Conservation (phyloP, 306 rosid species). For the Delonix regia region DNA sequence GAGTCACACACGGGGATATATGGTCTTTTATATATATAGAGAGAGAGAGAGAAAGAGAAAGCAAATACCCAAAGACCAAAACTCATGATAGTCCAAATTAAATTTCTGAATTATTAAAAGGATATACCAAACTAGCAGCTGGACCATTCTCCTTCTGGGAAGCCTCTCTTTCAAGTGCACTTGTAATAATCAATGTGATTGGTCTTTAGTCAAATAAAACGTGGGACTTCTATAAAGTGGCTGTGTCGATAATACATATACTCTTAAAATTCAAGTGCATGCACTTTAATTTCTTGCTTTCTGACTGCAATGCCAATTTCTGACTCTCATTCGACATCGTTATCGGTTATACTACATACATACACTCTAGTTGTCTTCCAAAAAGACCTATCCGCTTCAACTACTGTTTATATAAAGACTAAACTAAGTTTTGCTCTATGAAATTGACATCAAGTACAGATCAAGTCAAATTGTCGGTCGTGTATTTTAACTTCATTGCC, state of each 20-base stretch:
- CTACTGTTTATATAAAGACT: not conserved
- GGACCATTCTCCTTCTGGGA: not conserved
- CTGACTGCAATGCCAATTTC: not conserved
- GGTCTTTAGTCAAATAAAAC: conserved; percentile 6
- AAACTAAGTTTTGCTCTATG: not conserved
- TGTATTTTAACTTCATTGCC: not conserved
- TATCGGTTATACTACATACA: not conserved
- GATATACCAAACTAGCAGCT: not conserved
- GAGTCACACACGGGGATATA: not conserved
- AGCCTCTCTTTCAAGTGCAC: not conserved
- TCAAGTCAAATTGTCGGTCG: not conserved
- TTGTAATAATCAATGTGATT: too few relatives aligned
- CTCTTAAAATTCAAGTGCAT: not conserved
- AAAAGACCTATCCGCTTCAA: not conserved
- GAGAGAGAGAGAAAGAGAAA: not conserved
- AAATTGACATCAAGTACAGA: not conserved
- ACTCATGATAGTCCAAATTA: conserved; percentile 20
- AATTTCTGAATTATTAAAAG: not conserved
- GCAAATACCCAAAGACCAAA: not conserved
- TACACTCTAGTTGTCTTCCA: not conserved
- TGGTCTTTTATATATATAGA: not conserved
- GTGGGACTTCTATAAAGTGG: not conserved
- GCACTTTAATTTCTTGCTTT: not conserved
- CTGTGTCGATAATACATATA: not conserved
- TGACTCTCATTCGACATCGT: not conserved